These are phyloP conservation scores for Pterocarpus santalinus DNA, from an alignment of 306 rosid genomes.

Conservation along the genomic window DNA sequence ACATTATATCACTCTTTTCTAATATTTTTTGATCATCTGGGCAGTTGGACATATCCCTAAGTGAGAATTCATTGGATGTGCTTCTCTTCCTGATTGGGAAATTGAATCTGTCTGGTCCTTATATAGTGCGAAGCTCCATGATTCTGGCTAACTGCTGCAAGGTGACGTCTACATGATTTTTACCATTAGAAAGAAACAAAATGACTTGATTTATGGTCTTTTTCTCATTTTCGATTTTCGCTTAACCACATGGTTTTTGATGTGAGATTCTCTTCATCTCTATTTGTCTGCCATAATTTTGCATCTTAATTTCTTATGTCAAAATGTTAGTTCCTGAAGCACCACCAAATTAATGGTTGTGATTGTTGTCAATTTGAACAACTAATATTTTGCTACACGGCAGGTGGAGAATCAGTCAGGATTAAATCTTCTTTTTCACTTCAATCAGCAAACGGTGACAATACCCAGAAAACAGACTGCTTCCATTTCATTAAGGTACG, in stretches of 20 bases:
- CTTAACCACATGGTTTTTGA: constrained; percentile 34
- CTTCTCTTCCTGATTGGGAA: constrained; percentile 85
- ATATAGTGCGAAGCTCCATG: constrained; percentile 69
- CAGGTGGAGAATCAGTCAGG: constrained; percentile 92
- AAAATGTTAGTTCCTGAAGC: constrained; percentile 23
- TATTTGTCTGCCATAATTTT: constrained; percentile 17
- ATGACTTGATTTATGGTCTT: constrained; percentile 37
- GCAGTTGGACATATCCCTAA: constrained; percentile 76
- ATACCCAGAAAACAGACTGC: constrained; percentile 78
- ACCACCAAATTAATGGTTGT: constrained; percentile 30
- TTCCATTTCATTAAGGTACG: constrained; percentile 76
- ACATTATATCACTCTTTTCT: constrained; percentile 41
- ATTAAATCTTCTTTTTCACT: constrained; percentile 71
- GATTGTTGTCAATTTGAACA: constrained; percentile 34
- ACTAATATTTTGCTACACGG: constrained; percentile 46
- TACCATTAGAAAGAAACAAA: constrained; percentile 28
- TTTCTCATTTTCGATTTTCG: constrained; percentile 14
- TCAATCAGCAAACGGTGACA: constrained; percentile 67
- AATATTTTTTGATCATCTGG: constrained; percentile 46
- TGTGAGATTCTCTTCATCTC: constrained; percentile 23
- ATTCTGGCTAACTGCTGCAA: constrained; percentile 84
- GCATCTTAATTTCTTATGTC: neutral
- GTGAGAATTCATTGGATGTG: constrained; percentile 84
- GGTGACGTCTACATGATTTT: constrained; percentile 56
- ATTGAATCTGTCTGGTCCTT: constrained; percentile 88